phyloP scores from a whole-genome alignment of 1,284 basidiomycete genomes.

The Cryptococcus sp. region DNA sequence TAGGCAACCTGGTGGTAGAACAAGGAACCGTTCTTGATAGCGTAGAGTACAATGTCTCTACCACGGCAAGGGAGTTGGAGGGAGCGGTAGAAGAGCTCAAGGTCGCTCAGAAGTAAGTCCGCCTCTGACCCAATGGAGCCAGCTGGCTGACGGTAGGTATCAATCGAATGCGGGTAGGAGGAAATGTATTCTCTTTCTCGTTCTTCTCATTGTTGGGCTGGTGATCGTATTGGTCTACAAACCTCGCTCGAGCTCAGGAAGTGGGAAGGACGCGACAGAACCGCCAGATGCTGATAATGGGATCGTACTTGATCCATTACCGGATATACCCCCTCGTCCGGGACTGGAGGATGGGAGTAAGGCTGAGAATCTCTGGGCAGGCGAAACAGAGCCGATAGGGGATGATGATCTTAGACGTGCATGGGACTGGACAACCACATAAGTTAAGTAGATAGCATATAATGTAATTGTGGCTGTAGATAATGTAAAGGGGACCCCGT shows the following conservation, averaged over 20 bases:
- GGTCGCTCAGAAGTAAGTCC: constrained; percentile 67
- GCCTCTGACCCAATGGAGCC: not conserved
- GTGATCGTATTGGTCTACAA: constrained; percentile 50
- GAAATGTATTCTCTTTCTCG: constrained; percentile 85
- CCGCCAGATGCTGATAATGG: not conserved
- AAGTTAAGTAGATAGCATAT: too few species aligned
- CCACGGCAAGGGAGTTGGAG: constrained; percentile 72
- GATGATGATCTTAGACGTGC: not conserved
- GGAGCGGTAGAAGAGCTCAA: constrained; percentile 82
- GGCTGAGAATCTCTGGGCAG: not conserved
- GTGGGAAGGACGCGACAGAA: too few species aligned
- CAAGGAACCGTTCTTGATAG: constrained; percentile 96
- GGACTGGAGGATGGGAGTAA: not conserved
- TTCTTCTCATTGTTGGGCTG: constrained; percentile 82
- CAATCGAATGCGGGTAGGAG: constrained; percentile 88
- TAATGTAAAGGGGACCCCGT: too few species aligned
- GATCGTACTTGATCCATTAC: not conserved
- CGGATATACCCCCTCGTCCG: not conserved
- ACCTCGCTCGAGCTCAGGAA: constrained; percentile 27
- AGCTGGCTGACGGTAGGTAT: constrained; percentile 58
- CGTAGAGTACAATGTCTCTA: constrained; percentile 96
- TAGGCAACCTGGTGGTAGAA: constrained; percentile 89
- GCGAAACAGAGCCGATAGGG: not conserved
- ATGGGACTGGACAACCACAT: too few species aligned
- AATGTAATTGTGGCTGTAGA: too few species aligned